phyloP scores from a whole-genome alignment of 805 yeast species.

The Yueomyces sp. region DNA sequence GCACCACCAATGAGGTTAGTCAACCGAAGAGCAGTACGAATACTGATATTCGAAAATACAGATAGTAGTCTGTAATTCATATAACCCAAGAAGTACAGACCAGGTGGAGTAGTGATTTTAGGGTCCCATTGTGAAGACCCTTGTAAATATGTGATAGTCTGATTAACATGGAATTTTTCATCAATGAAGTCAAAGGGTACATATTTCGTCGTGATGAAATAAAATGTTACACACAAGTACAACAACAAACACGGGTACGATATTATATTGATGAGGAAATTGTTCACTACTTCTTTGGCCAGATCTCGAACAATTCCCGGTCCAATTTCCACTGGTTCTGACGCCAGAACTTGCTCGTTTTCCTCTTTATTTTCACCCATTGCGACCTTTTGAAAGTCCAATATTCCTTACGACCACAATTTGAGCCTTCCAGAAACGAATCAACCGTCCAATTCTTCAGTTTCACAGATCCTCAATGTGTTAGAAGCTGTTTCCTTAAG shows the following conservation, averaged over 20 bases:
- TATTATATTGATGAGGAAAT: conserved; percentile 23
- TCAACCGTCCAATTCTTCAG: no score
- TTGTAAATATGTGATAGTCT: conserved; percentile 52
- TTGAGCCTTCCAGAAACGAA: no score
- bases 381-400: no score
- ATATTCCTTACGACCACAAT: no score
- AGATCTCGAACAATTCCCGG: conserved; percentile 19
- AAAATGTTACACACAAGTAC: conserved; percentile 17
- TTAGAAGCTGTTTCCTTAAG: no score
- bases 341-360: neutral
- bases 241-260: conserved; percentile 20
- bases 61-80: conserved; percentile 19
- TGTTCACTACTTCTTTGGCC: conserved; percentile 17
- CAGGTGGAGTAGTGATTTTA: conserved; percentile 96
- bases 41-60: conserved; percentile 13
- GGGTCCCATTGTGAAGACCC: conserved; percentile 62
- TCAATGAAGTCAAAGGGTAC: conserved; percentile 30
- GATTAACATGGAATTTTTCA: conserved; percentile 78
- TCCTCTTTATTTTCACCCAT: no score
- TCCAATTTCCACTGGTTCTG: conserved; percentile 3
- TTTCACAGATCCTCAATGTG: no score
- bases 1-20: conserved; percentile 59
- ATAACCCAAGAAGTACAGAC: conserved; percentile 48
- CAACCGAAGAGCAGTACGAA: conserved; percentile 32
- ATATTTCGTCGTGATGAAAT: conserved; percentile 15